Evolutionary conservation across 2,329 filamentous ascomycete genomes (phyloP).

Genomic region (Pseudogymnoascus sp.): DNA sequence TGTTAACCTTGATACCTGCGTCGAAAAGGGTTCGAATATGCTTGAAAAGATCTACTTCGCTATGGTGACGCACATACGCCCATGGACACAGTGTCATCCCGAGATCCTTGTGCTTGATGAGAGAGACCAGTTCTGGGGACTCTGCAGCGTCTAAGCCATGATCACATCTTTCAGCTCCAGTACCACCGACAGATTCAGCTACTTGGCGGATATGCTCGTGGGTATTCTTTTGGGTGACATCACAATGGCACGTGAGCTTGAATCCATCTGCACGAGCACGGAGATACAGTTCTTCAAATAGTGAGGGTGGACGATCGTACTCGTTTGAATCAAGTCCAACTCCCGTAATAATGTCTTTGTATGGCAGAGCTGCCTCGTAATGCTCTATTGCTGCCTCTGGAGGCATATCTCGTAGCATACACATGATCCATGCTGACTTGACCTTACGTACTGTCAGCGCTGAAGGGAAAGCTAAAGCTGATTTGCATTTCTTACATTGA

Average conservation of each 20-base stretch:
- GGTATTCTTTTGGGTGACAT: constrained; percentile 60
- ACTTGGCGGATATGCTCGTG: constrained; percentile 49
- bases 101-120: constrained; percentile 33
- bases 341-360: constrained; percentile 36
- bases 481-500: constrained; percentile 43
- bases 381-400: constrained; percentile 43
- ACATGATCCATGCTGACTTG: constrained; percentile 56
- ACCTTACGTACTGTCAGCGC: constrained; percentile 10
- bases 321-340: constrained; percentile 61
- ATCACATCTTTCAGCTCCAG: constrained; percentile 60
- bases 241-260: constrained; percentile 58
- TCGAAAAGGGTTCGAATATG: constrained; percentile 34
- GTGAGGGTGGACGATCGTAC: constrained; percentile 43
- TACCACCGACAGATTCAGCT: constrained; percentile 46
- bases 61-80: constrained; percentile 52
- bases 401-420: constrained; percentile 63
- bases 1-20: constrained; percentile 33
- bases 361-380: constrained; percentile 33
- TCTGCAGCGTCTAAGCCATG: constrained; percentile 59
- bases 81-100: constrained; percentile 65
- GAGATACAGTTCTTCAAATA: constrained; percentile 54
- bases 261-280: constrained; percentile 46
- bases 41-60: constrained; percentile 32
- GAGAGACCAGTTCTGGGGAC: constrained; percentile 45
- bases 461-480: too few species aligned